These are phyloP conservation scores for Medicago lupulina DNA, from an alignment of 306 rosid genomes.

Conservation along the genomic window DNA sequence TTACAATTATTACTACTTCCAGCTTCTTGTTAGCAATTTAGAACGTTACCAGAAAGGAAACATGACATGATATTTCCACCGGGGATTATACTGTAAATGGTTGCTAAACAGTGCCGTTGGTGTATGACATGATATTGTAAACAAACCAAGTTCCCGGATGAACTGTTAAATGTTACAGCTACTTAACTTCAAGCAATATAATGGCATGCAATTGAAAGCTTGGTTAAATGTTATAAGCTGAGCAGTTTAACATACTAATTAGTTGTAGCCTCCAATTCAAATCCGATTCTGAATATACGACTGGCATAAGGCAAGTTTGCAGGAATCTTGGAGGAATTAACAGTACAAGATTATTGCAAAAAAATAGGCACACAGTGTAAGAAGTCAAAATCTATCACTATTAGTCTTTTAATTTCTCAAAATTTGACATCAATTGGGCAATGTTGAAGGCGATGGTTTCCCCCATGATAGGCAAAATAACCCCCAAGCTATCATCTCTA, in stretches of 20 bases:
- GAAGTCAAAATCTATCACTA: neutral
- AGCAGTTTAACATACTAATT: neutral
- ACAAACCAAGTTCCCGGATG: too few relatives aligned
- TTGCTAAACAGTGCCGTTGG: too few relatives aligned
- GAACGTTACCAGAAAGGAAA: neutral
- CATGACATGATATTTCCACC: too few relatives aligned
- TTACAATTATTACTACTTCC: too few relatives aligned
- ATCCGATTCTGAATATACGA: neutral
- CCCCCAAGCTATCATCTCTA: constrained; percentile 10
- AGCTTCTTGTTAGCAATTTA: too few relatives aligned
- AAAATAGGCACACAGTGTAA: neutral
- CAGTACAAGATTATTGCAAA: neutral
- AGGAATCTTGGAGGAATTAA: neutral
- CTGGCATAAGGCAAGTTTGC: neutral
- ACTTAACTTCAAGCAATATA: neutral
- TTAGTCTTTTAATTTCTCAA: neutral
- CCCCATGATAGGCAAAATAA: neutral
- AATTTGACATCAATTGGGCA: neutral
- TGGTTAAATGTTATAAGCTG: neutral
- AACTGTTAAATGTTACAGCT: neutral
- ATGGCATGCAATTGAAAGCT: neutral
- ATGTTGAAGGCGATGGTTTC: neutral
- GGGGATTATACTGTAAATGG: neutral
- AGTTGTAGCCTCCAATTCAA: neutral
- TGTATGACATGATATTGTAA: too few relatives aligned